Base-by-base conservation (phyloP, 768 basidiomycete species). In the Crassisporium funariophilum region DNA sequence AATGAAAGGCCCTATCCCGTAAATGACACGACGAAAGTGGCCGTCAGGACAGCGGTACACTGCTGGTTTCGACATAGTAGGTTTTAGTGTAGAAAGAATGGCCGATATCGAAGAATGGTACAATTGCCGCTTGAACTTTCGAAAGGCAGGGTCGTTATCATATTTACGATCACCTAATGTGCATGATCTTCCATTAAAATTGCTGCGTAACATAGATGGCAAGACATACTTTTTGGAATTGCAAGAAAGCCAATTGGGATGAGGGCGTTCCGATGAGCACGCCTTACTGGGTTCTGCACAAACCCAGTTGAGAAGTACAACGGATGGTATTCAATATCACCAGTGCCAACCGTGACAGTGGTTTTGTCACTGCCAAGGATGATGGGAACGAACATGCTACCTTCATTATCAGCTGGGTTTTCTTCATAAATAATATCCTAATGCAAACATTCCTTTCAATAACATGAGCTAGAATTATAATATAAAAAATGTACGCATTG, bases 301-400 rank as follows among this genome's bases (percentile, higher is more conserved):
- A 65, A 64, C 0, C 64, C 66, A 47, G 65, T 57, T 2, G 63
- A 62, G 4, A 60, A n/a, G 49, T 68, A 68, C 0, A 65, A 23
- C 0, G 63, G 66, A 17, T 60, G 59, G 40, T 65, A 69, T 35
- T 67, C 61, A n/a, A 53, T 57, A 25, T 65, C 49, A 1, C 65
- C 65, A 0, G 65, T 67, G 0, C 61, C 65, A n/a, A 69, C 64
- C 0, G 65, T 67, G 16, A 65, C 62, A 1, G 57, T 67, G 1
- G 65, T 67, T 42, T 69, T 67, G 47, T 67, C 60, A 16, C 58
- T 60, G 1, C 67, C 65, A 11, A 65, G 56, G 29, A 69, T 61
- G 20, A 62, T 37, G 3, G 67, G 60, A 12, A 57, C 53, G 35
- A 57, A 53, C 49, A 61, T 53, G 1, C 56, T 31, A 15, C 60